phyloP scores from a whole-genome alignment of 306 rosid genomes.

The Begonia fuchsioides region DNA sequence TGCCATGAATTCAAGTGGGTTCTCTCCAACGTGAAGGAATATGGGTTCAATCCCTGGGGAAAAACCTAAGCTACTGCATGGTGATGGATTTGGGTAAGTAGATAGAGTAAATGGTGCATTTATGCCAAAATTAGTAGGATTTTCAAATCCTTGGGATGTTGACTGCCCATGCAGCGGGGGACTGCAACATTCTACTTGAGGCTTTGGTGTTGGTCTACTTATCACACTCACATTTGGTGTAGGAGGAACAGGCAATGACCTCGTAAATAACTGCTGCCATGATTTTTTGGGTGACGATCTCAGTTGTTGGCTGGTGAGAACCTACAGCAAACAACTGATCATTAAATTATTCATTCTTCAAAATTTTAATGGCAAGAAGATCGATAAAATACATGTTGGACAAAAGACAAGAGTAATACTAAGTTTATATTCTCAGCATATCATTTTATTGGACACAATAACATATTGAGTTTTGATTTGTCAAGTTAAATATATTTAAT shows the following conservation, averaged over 20 bases:
- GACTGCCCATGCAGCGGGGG: conserved; percentile 41
- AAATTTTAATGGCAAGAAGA: background rate
- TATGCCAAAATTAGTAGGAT: conserved; percentile 81
- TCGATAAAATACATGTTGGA: background rate
- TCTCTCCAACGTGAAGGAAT: conserved; percentile 46
- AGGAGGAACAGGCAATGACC: conserved; percentile 48
- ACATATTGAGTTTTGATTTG: no score
- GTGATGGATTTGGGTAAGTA: conserved; percentile 33
- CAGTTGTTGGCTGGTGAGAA: conserved; percentile 45
- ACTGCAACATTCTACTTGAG: conserved; percentile 42
- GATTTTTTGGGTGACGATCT: conserved; percentile 64
- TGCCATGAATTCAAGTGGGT: conserved; percentile 32
- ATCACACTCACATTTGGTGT: conserved; percentile 60
- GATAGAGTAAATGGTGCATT: conserved; percentile 70
- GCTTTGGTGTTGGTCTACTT: conserved; percentile 69
- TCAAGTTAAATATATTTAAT: no score
- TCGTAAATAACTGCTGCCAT: conserved; percentile 95
- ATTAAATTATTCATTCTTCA: conserved; percentile 8
- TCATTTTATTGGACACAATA: no score
- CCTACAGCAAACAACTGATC: conserved; percentile 44
- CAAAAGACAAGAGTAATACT: no score
- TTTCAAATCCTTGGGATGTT: conserved; percentile 47
- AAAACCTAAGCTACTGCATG: conserved; percentile 66
- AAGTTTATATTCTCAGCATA: no score
- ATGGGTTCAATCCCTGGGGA: conserved; percentile 67